phyloP scores from a whole-genome alignment of 148 eudicot genomes.

The Amaranthus palmeri region DNA sequence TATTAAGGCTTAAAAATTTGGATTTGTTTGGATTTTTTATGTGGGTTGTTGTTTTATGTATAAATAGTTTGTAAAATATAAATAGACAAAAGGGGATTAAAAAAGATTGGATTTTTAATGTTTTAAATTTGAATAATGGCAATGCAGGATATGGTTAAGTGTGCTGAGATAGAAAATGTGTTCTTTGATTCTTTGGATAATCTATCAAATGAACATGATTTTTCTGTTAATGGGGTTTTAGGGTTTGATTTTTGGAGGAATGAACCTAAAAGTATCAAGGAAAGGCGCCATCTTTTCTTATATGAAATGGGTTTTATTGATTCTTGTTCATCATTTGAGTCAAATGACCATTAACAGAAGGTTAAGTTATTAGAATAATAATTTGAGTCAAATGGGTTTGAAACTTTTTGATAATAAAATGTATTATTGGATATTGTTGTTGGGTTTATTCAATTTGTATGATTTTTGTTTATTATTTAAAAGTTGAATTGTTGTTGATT shows the following conservation, averaged over 20 bases:
- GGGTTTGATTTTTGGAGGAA: slow-evolving; percentile 51
- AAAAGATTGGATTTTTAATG: slow-evolving; percentile 27
- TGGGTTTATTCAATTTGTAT: no score
- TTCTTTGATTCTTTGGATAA: slow-evolving; percentile 54
- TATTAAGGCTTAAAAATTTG: slow-evolving; percentile 19
- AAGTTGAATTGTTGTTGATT: no score
- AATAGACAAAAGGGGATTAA: background rate
- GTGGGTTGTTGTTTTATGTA: slow-evolving; percentile 16
- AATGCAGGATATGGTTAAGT: slow-evolving; percentile 33
- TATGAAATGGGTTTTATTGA: slow-evolving; percentile 48
- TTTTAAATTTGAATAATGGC: slow-evolving; percentile 25
- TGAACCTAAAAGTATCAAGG: slow-evolving; percentile 52
- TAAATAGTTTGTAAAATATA: slow-evolving; percentile 1
- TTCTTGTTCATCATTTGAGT: background rate
- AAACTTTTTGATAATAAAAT: no score
- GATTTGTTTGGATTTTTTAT: slow-evolving; percentile 16
- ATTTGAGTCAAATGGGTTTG: no score
- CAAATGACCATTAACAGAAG: no score
- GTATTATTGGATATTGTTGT: no score
- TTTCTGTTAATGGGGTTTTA: slow-evolving; percentile 23
- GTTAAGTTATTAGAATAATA: no score
- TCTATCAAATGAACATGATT: slow-evolving; percentile 40
- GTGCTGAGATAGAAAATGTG: slow-evolving; percentile 39
- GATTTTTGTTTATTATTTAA: no score
- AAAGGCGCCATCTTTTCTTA: slow-evolving; percentile 51